Percentiles rank a stretch among this genome's conserved stretches.
These are phyloP conservation scores for Isatis lusitanica DNA, from an alignment of 441 rosid genomes.

Conservation along the genomic window DNA sequence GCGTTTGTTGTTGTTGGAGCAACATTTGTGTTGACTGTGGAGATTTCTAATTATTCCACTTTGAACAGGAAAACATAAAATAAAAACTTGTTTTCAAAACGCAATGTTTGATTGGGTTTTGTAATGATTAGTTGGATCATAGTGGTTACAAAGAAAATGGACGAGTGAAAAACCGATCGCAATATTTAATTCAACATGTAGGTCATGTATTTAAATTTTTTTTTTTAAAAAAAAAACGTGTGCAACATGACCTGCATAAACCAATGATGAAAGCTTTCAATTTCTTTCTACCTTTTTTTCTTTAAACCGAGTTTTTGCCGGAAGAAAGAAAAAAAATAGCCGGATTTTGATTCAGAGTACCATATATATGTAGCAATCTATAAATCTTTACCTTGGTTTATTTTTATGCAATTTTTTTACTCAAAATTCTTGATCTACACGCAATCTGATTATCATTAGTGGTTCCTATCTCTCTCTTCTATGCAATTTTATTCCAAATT, in stretches of 20 bases:
- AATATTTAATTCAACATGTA: too few relatives aligned
- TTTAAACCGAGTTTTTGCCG: not conserved
- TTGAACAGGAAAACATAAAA: not conserved
- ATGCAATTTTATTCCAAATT: not conserved
- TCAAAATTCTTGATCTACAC: not conserved
- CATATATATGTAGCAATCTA: not conserved
- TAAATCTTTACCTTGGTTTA: not conserved
- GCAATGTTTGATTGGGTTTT: not conserved
- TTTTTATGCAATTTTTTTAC: not conserved
- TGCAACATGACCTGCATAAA: too few relatives aligned
- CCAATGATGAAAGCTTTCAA: too few relatives aligned
- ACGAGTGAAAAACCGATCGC: too few relatives aligned
- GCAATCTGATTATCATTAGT: too few relatives aligned
- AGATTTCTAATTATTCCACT: not conserved
- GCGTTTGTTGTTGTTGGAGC: constrained; percentile 24
- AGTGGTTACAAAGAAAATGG: too few relatives aligned
- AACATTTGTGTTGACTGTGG: constrained; percentile 21
- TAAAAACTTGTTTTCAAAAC: not conserved
- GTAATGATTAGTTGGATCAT: not conserved
- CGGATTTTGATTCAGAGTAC: too few relatives aligned
- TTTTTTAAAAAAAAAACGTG: too few relatives aligned
- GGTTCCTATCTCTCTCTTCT: not conserved
- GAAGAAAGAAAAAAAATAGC: not conserved
- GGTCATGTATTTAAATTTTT: too few relatives aligned
- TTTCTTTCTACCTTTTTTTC: too few relatives aligned